Evolutionary conservation across 805 yeast genomes (phyloP).

Genomic region (Yarrowia divulgata): DNA sequence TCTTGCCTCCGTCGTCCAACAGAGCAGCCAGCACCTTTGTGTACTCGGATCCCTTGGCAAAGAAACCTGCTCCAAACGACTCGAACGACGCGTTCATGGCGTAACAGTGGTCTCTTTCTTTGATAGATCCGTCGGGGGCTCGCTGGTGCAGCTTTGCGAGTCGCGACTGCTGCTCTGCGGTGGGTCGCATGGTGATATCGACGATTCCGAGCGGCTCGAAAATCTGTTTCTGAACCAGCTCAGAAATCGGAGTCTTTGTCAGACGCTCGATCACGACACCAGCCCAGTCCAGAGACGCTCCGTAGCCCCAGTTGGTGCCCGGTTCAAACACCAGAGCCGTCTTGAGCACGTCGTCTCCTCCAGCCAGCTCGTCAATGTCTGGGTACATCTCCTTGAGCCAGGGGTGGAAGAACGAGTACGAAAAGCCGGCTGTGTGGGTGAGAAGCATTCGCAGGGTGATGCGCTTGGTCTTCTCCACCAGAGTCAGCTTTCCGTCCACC

Average conservation of each 20-base stretch:
- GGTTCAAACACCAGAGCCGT: conserved; percentile 52
- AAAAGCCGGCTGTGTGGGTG: conserved; percentile 54
- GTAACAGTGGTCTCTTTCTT: conserved; percentile 30
- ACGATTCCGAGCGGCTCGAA: conserved; percentile 49
- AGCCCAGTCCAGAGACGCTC: conserved; percentile 53
- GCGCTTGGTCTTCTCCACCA: conserved; percentile 46
- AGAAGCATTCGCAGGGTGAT: conserved; percentile 52
- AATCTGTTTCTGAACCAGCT: conserved; percentile 44
- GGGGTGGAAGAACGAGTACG: conserved; percentile 50
- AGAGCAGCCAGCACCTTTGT: conserved; percentile 53
- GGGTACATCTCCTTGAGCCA: conserved; percentile 41
- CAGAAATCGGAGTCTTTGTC: conserved; percentile 46
- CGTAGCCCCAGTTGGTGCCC: conserved; percentile 52
- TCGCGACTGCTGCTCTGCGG: conserved; percentile 42
- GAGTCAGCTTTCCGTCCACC: conserved; percentile 44
- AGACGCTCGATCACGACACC: conserved; percentile 50
- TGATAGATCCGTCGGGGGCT: conserved; percentile 42
- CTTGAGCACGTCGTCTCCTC: conserved; percentile 43
- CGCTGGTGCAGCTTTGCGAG: conserved; percentile 47
- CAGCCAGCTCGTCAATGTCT: conserved; percentile 39
- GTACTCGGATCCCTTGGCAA: conserved; percentile 54
- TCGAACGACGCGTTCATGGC: neutral
- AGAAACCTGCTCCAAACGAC: conserved; percentile 53
- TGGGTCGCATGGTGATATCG: conserved; percentile 47
- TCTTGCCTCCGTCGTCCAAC: conserved; percentile 53